These are phyloP conservation scores for Lablab purpureus DNA, from an alignment of 306 rosid species.

Conservation along the genomic window DNA sequence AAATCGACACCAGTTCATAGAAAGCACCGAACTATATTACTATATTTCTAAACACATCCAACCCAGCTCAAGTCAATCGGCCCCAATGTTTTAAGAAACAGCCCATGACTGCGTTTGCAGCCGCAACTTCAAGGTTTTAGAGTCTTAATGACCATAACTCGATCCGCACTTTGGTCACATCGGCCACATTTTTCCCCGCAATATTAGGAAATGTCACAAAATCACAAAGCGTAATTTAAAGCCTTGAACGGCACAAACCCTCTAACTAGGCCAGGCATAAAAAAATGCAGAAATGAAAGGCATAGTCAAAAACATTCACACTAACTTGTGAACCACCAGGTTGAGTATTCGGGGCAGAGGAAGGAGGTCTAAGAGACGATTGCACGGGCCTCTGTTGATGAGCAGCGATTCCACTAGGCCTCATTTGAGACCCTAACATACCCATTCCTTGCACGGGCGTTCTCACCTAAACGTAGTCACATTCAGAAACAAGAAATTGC, in stretches of 20 bases:
- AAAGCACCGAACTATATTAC: background rate
- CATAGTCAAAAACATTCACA: constrained; percentile 38
- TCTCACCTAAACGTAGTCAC: constrained; percentile 58
- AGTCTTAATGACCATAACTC: background rate
- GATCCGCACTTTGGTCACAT: background rate
- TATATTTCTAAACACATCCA: constrained; percentile 20
- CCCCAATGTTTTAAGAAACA: background rate
- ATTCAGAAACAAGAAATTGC: constrained; percentile 31
- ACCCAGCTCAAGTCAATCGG: background rate
- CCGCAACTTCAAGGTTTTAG: background rate
- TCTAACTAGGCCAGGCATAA: constrained; percentile 1
- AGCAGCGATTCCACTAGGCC: constrained; percentile 65
- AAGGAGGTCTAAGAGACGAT: constrained; percentile 74
- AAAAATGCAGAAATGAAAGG: constrained; percentile 23
- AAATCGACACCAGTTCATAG: background rate
- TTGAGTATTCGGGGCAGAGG: constrained; percentile 60
- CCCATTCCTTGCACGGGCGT: constrained; percentile 80
- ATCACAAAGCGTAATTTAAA: background rate
- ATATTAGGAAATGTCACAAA: background rate
- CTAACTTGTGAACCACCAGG: constrained; percentile 83
- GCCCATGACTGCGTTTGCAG: background rate
- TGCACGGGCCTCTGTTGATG: constrained; percentile 82
- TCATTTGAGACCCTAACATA: constrained; percentile 87
- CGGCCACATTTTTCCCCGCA: background rate
- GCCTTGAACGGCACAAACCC: background rate